Evolutionary conservation across 2,329 filamentous ascomycete genomes (phyloP), one percentile per base, ranked within the genome.

Genomic region (Coniella vitis): DNA sequence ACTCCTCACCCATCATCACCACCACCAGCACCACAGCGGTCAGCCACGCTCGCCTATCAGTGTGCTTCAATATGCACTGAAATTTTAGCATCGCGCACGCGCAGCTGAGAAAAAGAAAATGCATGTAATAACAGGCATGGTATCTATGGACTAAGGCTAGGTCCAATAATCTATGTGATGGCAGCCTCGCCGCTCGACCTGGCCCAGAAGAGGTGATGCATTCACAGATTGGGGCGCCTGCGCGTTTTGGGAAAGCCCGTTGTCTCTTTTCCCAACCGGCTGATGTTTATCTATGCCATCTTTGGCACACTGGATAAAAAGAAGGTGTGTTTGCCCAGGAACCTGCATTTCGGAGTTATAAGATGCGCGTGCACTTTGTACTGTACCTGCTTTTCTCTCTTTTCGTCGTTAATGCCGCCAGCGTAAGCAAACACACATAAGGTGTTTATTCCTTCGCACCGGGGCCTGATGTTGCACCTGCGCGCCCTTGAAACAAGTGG

Each of bases 11-110:
- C 5, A 29, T 10, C 25, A 29, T 10, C 5, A 42, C 29, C 35
- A 47, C 39, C 34, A 50, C 34, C 42, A 44, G n/a, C 16, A 13
- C 14, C 32, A 34, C 40, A 17, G 13, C 9, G n/a, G n/a, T n/a
- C 20, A 21, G 37, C 12, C 10, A 21, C 2, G 19, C 4, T 13
- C 7, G 12, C 14, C 21, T 38, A 42, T 45, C 44, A 29, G 48
- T 47, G 48, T 48, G 48, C 45, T 48, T 37, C 34, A 38, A 19
- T 42, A 36, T 22, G 36, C 32, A 34, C 19, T 38, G 7, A 7
- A 12, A 34, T 7, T n/a, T 38, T 29, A 47, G 31, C 50, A 44
- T 40, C 39, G 44, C 47, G 35, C 50, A 49, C 35, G 39, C 38
- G 22, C 29, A 41, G 22, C 22, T 16, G 22, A 14, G 38, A n/a